Base-by-base conservation (phyloP, 768 basidiomycete genomes). In the Boletus reticuloceps region DNA sequence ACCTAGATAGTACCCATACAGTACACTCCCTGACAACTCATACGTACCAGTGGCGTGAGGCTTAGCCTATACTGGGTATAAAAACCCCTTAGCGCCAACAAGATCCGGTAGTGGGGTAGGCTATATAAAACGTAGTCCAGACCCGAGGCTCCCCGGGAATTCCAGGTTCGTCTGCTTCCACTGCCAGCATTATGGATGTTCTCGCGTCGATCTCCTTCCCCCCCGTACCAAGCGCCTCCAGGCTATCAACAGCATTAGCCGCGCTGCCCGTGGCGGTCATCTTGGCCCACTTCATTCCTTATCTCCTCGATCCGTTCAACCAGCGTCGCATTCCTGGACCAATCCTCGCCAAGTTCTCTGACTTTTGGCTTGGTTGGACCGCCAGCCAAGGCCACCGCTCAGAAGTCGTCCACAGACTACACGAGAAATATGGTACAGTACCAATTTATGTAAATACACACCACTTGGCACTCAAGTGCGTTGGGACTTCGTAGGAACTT, bases 351-450 rank as follows among this genome's bases (percentile, higher is more conserved):
- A 83, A 79, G 63, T 83, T 91, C 64, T 81, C 86, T 11, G 85
- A 89, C 65, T 56, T 79, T 4, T 94, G 91, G 90, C 73, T 94
- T 17, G 88, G 84, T 38, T 80, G 76, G 62, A 75, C 83, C 34
- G 73, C 78, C 34, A 83, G 83, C 43, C 71, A 77, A n/a, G 91
- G 91, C 2, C 86, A 89, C 58, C 82, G 91, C 43, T 89, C 85
- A 10, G 85, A 91, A 61, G 69, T 77, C 13, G 83, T 95, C 5
- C 90, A 95, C 63, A 66, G 80, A 49, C 70, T 88, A 63, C 92
- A 95, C 66, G 65, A 77, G 67, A 84, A 82, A 75, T 81, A 91
- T 55, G 92, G 92, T 86, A 64, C 50, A 78, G 61, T 31, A 54
- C 14, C 17, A 3, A 1, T 38, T 32, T 16, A 19, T n/a, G n/a